A percentile compares a stretch with the other conserved stretches of the same genome.
These are phyloP conservation scores for Sapria himalayana DNA, from an alignment of 345 rosid genomes.

Conservation along the genomic window DNA sequence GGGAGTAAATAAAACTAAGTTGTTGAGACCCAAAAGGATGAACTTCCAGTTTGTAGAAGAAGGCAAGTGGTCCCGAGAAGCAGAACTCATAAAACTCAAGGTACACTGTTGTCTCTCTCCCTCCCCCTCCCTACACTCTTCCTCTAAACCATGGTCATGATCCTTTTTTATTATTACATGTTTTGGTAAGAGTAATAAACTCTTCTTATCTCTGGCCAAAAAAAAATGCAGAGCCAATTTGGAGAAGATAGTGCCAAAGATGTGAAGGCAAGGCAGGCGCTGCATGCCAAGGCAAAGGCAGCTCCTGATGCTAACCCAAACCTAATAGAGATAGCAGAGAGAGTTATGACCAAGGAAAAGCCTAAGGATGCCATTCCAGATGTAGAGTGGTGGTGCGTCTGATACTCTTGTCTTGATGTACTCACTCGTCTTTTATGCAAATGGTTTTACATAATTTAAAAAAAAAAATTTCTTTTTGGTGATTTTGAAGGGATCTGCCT, in stretches of 20 bases:
- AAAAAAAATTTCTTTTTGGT: conserved; percentile 6
- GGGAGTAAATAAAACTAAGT: conserved; percentile 68
- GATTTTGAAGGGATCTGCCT: conserved; percentile 47
- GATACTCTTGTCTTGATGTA: neutral
- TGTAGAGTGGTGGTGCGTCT: conserved; percentile 92
- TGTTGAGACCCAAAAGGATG: conserved; percentile 82
- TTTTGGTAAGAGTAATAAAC: too few relatives aligned
- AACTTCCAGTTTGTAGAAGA: conserved; percentile 89
- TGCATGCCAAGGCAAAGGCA: conserved; percentile 65
- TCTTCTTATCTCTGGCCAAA: conserved; percentile 5
- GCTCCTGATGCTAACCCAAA: conserved; percentile 82
- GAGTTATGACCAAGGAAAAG: conserved; percentile 57
- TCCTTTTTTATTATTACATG: conserved; percentile 6
- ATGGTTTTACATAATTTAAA: too few relatives aligned
- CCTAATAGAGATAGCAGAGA: conserved; percentile 75
- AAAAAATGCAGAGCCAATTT: conserved; percentile 71
- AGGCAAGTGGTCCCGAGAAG: conserved; percentile 93
- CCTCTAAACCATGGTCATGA: neutral
- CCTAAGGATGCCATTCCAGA: conserved; percentile 67
- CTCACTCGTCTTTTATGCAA: too few relatives aligned
- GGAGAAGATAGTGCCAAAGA: conserved; percentile 93
- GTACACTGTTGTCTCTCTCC: conserved; percentile 12
- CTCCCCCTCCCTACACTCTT: neutral
- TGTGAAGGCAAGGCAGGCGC: conserved; percentile 76
- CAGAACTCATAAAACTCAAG: conserved; percentile 63